These are phyloP conservation scores for Cladophialophora chaetospira DNA, from an alignment of 2,329 filamentous ascomycete genomes.

Conservation along the genomic window DNA sequence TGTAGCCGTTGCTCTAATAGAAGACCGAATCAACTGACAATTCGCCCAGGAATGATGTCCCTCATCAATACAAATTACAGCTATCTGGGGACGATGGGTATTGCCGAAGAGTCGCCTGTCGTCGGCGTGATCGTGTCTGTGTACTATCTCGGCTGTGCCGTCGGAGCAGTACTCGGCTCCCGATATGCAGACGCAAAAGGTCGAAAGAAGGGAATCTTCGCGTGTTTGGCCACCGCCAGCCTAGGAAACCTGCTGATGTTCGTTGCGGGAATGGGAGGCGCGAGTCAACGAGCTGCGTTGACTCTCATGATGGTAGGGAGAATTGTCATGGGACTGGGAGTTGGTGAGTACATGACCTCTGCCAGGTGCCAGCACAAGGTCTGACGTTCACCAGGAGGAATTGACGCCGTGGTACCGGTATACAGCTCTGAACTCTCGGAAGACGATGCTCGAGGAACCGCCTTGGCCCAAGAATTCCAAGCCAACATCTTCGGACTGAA, in stretches of 20 bases:
- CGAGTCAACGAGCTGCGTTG: conserved; percentile 40
- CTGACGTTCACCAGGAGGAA: conserved; percentile 49
- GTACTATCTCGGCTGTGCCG: conserved; percentile 64
- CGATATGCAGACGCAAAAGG: conserved; percentile 56
- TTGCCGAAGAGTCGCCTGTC: conserved; percentile 52
- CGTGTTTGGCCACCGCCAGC: conserved; percentile 55
- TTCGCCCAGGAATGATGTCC: conserved; percentile 51
- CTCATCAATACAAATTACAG: conserved; percentile 57
- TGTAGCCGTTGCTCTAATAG: no score
- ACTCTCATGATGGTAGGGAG: conserved; percentile 54
- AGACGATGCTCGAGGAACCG: conserved; percentile 60
- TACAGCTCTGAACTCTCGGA: conserved; percentile 60
- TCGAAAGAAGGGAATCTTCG: conserved; percentile 58
- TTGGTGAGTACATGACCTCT: conserved; percentile 22
- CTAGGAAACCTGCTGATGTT: conserved; percentile 65
- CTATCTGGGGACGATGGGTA: conserved; percentile 62
- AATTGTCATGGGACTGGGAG: conserved; percentile 53
- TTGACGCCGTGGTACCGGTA: conserved; percentile 63
- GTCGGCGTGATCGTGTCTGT: conserved; percentile 63
- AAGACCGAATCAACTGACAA: neutral
- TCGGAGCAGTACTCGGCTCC: conserved; percentile 61
- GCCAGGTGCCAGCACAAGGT: neutral
- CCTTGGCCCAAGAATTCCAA: conserved; percentile 65
- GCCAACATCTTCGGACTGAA: conserved; percentile 65
- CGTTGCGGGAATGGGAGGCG: conserved; percentile 53